These are phyloP conservation scores for Cylindrotheca closterium DNA, from an alignment of 108 stramenopile species.

Conservation along the genomic window DNA sequence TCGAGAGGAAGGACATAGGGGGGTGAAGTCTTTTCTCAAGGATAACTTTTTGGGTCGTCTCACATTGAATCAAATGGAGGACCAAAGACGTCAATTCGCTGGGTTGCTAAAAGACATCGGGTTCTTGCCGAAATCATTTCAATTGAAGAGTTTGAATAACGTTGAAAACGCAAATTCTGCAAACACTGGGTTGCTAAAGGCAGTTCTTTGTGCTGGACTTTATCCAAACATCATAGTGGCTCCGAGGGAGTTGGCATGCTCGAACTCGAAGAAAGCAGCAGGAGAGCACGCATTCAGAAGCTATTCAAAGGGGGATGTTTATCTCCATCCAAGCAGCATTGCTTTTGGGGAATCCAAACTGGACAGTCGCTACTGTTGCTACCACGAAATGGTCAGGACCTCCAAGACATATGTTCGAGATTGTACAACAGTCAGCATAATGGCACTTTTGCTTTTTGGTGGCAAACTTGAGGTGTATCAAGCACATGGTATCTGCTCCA, in stretches of 20 bases:
- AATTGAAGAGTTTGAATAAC: slow-evolving; percentile 15
- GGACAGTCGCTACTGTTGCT: slow-evolving; percentile 66
- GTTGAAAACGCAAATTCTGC: slow-evolving; percentile 41
- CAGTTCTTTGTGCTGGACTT: slow-evolving; percentile 82
- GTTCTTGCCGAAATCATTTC: slow-evolving; percentile 41
- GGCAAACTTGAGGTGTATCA: slow-evolving; percentile 62
- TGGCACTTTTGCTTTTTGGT: slow-evolving; percentile 73
- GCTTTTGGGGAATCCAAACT: slow-evolving; percentile 51
- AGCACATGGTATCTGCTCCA: slow-evolving; percentile 49
- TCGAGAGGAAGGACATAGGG: slow-evolving; percentile 28
- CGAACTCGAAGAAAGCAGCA: slow-evolving; percentile 34
- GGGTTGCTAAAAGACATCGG: slow-evolving; percentile 60
- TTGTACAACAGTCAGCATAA: slow-evolving; percentile 52
- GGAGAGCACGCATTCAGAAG: slow-evolving; percentile 57
- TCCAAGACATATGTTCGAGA: slow-evolving; percentile 73
- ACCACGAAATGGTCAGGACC: slow-evolving; percentile 81
- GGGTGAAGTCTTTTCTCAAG: slow-evolving; percentile 51
- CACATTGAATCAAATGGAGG: slow-evolving; percentile 71
- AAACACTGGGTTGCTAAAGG: slow-evolving; percentile 72
- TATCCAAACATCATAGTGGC: slow-evolving; percentile 88
- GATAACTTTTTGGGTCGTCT: slow-evolving; percentile 70
- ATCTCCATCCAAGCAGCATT: slow-evolving; percentile 73
- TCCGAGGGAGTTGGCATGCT: slow-evolving; percentile 36
- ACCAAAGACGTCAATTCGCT: slow-evolving; percentile 69
- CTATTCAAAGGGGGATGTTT: slow-evolving; percentile 58